A percentile compares a stretch with the other conserved stretches of the same genome.
These are phyloP conservation scores for Monosporozyma solicola DNA, from an alignment of 805 yeast genomes.

Conservation along the genomic window DNA sequence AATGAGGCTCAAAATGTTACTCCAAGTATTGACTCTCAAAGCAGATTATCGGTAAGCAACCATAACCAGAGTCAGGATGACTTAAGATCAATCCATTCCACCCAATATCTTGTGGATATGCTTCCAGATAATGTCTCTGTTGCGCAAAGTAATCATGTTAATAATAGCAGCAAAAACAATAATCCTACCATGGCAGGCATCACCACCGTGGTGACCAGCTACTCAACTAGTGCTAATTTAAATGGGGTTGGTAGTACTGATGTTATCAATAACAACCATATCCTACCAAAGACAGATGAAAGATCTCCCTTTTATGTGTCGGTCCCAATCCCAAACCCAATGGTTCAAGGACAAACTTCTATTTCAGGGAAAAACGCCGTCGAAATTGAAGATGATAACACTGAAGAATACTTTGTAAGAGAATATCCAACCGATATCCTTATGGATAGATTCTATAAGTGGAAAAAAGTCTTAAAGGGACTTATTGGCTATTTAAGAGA, in stretches of 20 bases:
- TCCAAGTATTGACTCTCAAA: not conserved
- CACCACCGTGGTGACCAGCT: not conserved
- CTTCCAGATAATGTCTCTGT: slow-evolving; percentile 11
- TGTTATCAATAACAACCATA: not conserved
- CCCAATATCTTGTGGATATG: slow-evolving; percentile 19
- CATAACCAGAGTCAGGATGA: slow-evolving; percentile 6
- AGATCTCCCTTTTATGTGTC: slow-evolving; percentile 28
- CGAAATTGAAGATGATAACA: slow-evolving; percentile 11
- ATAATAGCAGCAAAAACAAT: not conserved
- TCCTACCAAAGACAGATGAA: slow-evolving; percentile 23
- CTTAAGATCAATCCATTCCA: slow-evolving; percentile 15
- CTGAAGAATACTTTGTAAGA: slow-evolving; percentile 20
- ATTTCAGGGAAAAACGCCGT: not conserved
- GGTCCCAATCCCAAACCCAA: slow-evolving; percentile 29
- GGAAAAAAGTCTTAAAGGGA: slow-evolving; percentile 70
- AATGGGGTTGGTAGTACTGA: not conserved
- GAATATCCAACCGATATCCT: slow-evolving; percentile 69
- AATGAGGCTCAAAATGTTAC: not conserved
- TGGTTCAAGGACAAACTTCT: slow-evolving; percentile 6
- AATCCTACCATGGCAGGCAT: not conserved
- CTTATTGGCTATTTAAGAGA: slow-evolving; percentile 64
- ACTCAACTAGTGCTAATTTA: not conserved
- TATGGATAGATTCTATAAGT: slow-evolving; percentile 69
- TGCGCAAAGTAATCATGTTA: slow-evolving; percentile 1
- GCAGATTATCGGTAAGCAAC: not conserved